phyloP scores from a whole-genome alignment of 2,329 filamentous ascomycete genomes.

The Didymella keratinophila region DNA sequence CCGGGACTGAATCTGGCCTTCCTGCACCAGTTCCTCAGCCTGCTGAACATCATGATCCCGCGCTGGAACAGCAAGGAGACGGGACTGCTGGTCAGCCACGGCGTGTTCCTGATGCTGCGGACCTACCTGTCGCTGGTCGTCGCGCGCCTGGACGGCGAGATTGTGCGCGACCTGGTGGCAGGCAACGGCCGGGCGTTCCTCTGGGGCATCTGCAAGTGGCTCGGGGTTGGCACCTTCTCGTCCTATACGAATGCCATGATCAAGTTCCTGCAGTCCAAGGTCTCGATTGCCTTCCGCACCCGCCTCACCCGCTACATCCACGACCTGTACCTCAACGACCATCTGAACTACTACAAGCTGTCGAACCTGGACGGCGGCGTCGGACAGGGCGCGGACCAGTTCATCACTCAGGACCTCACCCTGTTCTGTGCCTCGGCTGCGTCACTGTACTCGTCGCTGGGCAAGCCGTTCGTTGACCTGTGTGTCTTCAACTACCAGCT shows the following conservation, averaged over 20 bases:
- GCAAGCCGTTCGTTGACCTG: slow-evolving; percentile 97
- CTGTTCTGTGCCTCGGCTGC: slow-evolving; percentile 93
- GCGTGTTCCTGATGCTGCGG: slow-evolving; percentile 85
- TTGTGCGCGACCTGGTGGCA: slow-evolving; percentile 94
- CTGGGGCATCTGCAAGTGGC: slow-evolving; percentile 93
- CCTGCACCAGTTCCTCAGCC: slow-evolving; percentile 91
- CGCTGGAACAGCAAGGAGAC: slow-evolving; percentile 96
- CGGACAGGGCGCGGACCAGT: slow-evolving; percentile 91
- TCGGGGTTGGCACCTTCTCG: slow-evolving; percentile 88
- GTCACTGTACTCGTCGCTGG: slow-evolving; percentile 91
- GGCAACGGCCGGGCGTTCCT: slow-evolving; percentile 89
- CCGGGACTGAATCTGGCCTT: slow-evolving; percentile 95
- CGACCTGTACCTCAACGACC: slow-evolving; percentile 93
- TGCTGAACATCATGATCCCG: slow-evolving; percentile 98
- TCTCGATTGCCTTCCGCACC: slow-evolving; percentile 97
- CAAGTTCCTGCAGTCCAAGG: slow-evolving; percentile 96
- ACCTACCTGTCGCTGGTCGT: slow-evolving; percentile 95
- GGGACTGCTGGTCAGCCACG: slow-evolving; percentile 85
- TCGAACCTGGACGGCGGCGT: slow-evolving; percentile 92
- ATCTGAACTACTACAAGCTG: slow-evolving; percentile 95
- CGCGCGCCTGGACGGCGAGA: slow-evolving; percentile 91
- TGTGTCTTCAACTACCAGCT: slow-evolving; percentile 98
- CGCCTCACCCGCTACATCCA: slow-evolving; percentile 95
- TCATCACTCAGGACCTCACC: slow-evolving; percentile 96
- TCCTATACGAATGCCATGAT: slow-evolving; percentile 99